phyloP scores from a whole-genome alignment of 768 basidiomycete species.

The Termitomyces sp. region DNA sequence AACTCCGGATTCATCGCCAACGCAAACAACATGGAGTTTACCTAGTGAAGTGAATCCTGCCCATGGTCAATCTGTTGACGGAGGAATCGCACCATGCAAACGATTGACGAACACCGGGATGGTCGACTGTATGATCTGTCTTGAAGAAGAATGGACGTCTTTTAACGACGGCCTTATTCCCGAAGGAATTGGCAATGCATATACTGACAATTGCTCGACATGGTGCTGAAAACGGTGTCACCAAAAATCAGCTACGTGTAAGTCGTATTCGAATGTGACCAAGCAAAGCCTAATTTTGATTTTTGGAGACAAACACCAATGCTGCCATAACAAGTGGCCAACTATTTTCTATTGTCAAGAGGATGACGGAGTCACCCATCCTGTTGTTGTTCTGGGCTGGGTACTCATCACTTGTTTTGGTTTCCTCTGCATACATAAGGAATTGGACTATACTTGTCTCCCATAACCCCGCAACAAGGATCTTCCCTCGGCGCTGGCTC shows the following conservation, averaged over 20 bases:
- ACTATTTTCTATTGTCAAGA: slow-evolving; percentile 29
- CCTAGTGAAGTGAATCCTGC: slow-evolving; percentile 16
- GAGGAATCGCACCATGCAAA: slow-evolving; percentile 45
- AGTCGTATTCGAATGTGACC: slow-evolving; percentile 11
- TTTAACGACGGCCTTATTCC: slow-evolving; percentile 23
- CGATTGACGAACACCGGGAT: slow-evolving; percentile 24
- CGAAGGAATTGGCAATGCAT: slow-evolving; percentile 24
- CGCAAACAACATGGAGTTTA: slow-evolving; percentile 10
- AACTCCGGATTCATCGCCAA: slow-evolving; percentile 15
- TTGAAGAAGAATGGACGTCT: slow-evolving; percentile 34
- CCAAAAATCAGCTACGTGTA: slow-evolving; percentile 33
- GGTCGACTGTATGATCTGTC: slow-evolving; percentile 41
- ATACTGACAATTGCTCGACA: slow-evolving; percentile 32
- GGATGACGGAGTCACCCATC: slow-evolving; percentile 39
- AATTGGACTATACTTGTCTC: slow-evolving; percentile 55
- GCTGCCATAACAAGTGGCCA: slow-evolving; percentile 15
- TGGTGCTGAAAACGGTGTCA: slow-evolving; percentile 34
- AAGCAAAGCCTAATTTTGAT: background rate
- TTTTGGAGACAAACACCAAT: slow-evolving; percentile 12
- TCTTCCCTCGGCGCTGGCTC: slow-evolving; percentile 73
- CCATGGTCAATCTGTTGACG: slow-evolving; percentile 42
- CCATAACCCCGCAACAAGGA: slow-evolving; percentile 35
- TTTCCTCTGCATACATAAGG: slow-evolving; percentile 45
- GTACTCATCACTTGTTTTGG: slow-evolving; percentile 49
- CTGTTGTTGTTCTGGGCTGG: slow-evolving; percentile 66